Base-by-base conservation (phyloP, 768 basidiomycete genomes). In the Wakefieldia striispora region DNA sequence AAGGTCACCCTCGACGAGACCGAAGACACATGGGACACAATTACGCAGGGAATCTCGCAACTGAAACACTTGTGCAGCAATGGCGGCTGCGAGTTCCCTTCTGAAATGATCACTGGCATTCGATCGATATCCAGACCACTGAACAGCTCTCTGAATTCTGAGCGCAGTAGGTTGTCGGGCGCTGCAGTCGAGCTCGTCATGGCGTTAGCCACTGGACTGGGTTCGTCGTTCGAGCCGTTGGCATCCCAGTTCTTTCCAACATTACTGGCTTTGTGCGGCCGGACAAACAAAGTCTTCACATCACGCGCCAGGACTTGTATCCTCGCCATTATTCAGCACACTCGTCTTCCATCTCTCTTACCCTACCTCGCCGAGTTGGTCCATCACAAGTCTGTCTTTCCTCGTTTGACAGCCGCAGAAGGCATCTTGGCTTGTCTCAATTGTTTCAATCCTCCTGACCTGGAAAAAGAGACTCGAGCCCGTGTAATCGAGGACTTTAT, bases 21-120 rank as follows among this genome's bases (percentile, higher is more conserved):
- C 3, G 90, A 92, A 63, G 88, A 92, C 24, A 81, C 81, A 13
- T 92, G 90, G 90, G 86, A 90, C 48, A 72, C 66, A 16, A 86
- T 91, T 40, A 65, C 76, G 3, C 72, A 76, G 31, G 74, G 75
- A 4, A 60, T 89, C 43, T 47, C 59, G 19, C 63, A 70, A 13
- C 64, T 91, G 19, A 73, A 73, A 2, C 63, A 67, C 6, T 63
- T 85, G 6, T 80, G 75, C 53, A 73, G 75, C 31, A 74, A 78
- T 44, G 80, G 78, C 20, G 82, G 73, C 16, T 75, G 73, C 56
- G 77, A 81, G 29, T 73, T 73, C 41, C 72, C 81, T 12, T 49
- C 70, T 4, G 79, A 83, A 38, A 67, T 88, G 38, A 71, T 81
- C 19, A 55, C 72, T 14, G 67, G 69, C 16, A 66, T 90, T 29